Evolutionary conservation across 2,329 filamentous ascomycete genomes (phyloP).

Genomic region (Paraphoma sp.): DNA sequence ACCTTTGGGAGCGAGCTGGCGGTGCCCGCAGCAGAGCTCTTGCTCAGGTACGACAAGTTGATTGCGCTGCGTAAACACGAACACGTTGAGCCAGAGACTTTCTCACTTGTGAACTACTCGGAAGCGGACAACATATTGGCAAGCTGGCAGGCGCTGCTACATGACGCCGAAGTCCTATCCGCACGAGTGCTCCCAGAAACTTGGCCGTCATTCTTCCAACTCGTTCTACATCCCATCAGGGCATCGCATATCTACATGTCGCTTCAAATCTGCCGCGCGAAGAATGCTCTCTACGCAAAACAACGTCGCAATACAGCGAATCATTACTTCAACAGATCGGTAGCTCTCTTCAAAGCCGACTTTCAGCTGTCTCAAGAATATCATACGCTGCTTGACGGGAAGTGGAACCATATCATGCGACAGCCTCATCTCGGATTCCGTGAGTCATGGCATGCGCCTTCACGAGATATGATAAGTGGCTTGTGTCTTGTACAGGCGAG

Average conservation of each 20-base stretch:
- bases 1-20: constrained; percentile 6
- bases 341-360: constrained; percentile 9
- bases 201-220: constrained; percentile 65
- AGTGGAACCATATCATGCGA: constrained; percentile 69
- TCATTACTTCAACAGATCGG: not conserved
- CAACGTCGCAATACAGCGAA: constrained; percentile 16
- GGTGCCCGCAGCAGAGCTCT: not conserved
- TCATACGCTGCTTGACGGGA: constrained; percentile 43
- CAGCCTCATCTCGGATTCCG: constrained; percentile 38
- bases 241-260: constrained; percentile 59
- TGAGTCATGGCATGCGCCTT: constrained; percentile 67
- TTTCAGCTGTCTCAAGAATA: constrained; percentile 10
- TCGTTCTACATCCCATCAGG: constrained; percentile 62
- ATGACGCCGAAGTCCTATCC: not conserved
- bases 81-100: constrained; percentile 7
- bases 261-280: constrained; percentile 37
- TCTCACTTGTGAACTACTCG: constrained; percentile 5
- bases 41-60: constrained; percentile 6
- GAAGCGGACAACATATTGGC: constrained; percentile 8
- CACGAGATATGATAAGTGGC: constrained; percentile 67
- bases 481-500: constrained; percentile 61
- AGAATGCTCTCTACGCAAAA: constrained; percentile 61
- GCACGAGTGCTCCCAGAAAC: constrained; percentile 45
- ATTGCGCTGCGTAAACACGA: constrained; percentile 9
- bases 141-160: not conserved